A percentile compares a stretch with the other conserved stretches of the same genome.
These are phyloP conservation scores for Nicotiana noctiflora DNA, from an alignment of 257 asterid genomes.

Conservation along the genomic window DNA sequence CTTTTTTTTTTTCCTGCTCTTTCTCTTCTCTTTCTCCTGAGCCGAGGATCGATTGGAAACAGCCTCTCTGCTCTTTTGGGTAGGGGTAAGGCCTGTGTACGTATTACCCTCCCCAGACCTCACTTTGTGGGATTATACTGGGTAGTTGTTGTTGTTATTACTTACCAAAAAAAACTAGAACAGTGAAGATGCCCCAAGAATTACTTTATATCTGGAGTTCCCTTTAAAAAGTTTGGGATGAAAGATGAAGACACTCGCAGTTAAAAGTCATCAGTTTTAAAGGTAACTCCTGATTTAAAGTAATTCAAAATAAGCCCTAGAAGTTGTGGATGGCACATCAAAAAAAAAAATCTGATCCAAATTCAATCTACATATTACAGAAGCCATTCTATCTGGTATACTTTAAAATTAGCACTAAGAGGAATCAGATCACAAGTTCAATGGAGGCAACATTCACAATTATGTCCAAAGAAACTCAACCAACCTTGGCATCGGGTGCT, in stretches of 20 bases:
- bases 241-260: neutral
- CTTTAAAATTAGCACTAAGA: neutral
- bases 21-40: too few relatives aligned
- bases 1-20: too few relatives aligned
- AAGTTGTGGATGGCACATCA: neutral
- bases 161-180: neutral
- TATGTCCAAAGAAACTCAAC: constrained; percentile 8
- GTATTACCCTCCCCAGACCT: too few relatives aligned
- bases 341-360: neutral
- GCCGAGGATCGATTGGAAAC: too few relatives aligned
- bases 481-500: constrained; percentile 93
- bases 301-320: neutral
- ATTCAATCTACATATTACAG: neutral
- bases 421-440: neutral
- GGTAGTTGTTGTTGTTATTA: too few relatives aligned
- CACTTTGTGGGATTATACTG: too few relatives aligned
- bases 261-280: neutral
- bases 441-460: neutral
- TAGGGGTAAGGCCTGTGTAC: too few relatives aligned
- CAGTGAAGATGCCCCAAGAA: constrained; percentile 1
- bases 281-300: neutral
- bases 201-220: neutral
- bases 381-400: neutral
- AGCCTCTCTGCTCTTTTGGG: too few relatives aligned
- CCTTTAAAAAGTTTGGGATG: neutral